Evolutionary conservation across 2,329 filamentous ascomycete genomes (phyloP), one percentile per base, ranked within the genome.

Genomic region (Colletotrichum karsti): DNA sequence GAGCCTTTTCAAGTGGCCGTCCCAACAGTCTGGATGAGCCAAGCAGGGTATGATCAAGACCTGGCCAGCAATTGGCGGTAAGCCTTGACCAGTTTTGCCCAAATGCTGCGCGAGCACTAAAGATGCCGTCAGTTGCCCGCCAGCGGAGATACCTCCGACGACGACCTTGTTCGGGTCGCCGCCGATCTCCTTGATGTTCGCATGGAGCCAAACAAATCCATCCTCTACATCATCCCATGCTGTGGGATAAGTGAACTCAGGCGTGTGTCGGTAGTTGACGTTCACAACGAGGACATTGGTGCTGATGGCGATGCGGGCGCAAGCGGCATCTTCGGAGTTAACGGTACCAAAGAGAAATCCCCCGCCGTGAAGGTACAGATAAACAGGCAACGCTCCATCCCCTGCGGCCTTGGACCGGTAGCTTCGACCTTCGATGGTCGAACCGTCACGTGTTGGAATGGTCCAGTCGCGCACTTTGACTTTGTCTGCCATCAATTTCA

Each of bases 201-300:
- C 75, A 55, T 88, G 83, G 0, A 87, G 73, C 88, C 87, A 91
- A 18, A 81, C 77, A 33, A 88, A 85, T 0, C 83, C 82, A 50
- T 90, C 88, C 64, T 87, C 82, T 0, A 80, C 74, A 51, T 91
- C 88, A 46, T 85, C 68, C 83, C 83, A 88, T 0, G 83, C 81
- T 0, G 81, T 84, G 0, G 88, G 88, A 63, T 85, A 90, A 0
- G 66, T 71, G 69, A 82, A 76, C 57, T 89, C 84, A 0, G 88
- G 88, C 0, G 87, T 87, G 71, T 90, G 87, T 0, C 88, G 83
- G 73, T 90, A 90, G 70, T 88, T 87, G 12, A 89, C 77, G 44
- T 88, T 87, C 1, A 89, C 71, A 0, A 89, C 86, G 0, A 85
- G 75, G 2, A 84, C 78, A 1, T 77, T 74, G 0, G 79, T 80